phyloP scores from a whole-genome alignment of 345 rosid genomes.

The Eucalyptus cladocalyx region DNA sequence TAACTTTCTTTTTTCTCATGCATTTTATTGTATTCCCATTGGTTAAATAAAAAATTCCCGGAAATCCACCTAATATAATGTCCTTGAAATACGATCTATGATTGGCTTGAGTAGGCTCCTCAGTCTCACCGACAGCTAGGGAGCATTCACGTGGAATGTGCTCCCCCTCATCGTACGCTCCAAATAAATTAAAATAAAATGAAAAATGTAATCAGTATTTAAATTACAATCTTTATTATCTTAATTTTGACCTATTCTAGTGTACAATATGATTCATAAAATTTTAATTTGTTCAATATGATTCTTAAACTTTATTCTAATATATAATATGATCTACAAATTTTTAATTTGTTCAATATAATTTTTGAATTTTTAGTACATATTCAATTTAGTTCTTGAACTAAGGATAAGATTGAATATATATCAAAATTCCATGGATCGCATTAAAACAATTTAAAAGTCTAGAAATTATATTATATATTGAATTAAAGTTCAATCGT shows the following conservation, averaged over 20 bases:
- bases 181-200: background rate
- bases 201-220: background rate
- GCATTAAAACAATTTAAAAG: no score
- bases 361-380: no score
- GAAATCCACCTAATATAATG: background rate
- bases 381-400: no score
- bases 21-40: background rate
- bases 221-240: background rate
- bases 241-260: no score
- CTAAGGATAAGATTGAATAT: rapidly evolving
- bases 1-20: background rate
- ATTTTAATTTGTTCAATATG: rapidly evolving
- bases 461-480: rapidly evolving
- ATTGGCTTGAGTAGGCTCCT: background rate
- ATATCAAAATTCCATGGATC: rapidly evolving
- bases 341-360: no score
- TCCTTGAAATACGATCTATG: background rate
- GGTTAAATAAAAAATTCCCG: background rate
- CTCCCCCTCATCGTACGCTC: background rate
- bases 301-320: rapidly evolving
- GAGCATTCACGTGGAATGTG: background rate
- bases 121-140: background rate
- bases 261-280: rapidly evolving
- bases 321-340: no score
- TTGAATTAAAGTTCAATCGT: rapidly evolving